Percentiles rank a stretch among this genome's conserved stretches.
Evolutionary conservation across 2,329 filamentous ascomycete genomes (phyloP).

Genomic region (Pseudogymnoascus sp.): DNA sequence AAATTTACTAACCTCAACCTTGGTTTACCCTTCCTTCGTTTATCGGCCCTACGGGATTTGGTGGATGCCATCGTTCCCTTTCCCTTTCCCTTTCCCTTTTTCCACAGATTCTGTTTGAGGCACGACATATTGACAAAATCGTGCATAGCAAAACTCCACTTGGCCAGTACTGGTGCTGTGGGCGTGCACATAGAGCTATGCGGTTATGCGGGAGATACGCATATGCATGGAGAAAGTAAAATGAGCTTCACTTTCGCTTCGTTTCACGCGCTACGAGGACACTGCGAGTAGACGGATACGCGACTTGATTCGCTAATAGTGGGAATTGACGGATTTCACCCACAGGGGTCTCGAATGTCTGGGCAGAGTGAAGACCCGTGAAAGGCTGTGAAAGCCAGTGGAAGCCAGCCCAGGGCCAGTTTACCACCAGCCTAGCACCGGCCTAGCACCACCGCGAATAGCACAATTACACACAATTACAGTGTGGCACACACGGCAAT

Average conservation of each 20-base stretch:
- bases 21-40: background rate
- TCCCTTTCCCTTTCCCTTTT: background rate
- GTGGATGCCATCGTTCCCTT: background rate
- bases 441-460: background rate
- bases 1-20: conserved; percentile 1
- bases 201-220: conserved; percentile 7
- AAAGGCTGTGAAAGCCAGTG: background rate
- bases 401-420: background rate
- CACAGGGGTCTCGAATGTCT: background rate
- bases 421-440: background rate
- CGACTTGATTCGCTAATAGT: background rate
- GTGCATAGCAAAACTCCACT: background rate
- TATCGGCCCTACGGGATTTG: background rate
- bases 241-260: conserved; percentile 4
- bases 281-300: background rate
- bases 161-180: background rate
- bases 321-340: background rate
- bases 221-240: conserved; percentile 8
- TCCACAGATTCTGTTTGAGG: background rate
- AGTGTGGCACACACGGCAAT: conserved; percentile 5
- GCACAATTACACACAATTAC: background rate
- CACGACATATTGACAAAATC: background rate
- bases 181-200: background rate
- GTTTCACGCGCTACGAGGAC: conserved; percentile 4
- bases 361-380: background rate